Conservation (phyloP, 2,329 filamentous ascomycete species). For the Beauveria medogensis region DNA sequence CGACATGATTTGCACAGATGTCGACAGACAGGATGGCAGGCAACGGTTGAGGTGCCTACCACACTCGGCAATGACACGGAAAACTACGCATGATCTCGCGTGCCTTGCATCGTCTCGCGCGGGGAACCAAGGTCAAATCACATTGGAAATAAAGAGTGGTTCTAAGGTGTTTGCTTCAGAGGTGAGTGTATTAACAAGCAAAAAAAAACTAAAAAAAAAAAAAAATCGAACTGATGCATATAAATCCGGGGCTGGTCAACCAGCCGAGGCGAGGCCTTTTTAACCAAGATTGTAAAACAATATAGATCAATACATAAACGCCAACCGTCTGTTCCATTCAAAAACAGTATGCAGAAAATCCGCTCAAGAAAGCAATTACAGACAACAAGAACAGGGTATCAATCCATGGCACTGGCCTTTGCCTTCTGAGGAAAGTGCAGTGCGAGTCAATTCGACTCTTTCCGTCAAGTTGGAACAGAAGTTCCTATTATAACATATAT, state of each 20-base stretch:
- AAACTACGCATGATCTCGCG: too few species aligned
- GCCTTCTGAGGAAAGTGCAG: not conserved
- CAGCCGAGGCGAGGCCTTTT: not conserved
- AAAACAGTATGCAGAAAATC: slow-evolving; percentile 7
- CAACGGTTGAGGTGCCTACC: too few species aligned
- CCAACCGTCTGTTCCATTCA: slow-evolving; percentile 4
- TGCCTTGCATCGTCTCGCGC: too few species aligned
- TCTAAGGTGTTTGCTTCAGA: not conserved
- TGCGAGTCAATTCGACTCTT: not conserved
- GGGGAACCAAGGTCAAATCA: too few species aligned
- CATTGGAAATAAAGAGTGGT: too few species aligned
- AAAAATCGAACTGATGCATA: not conserved
- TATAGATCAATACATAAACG: slow-evolving; percentile 4
- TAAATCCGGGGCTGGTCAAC: not conserved
- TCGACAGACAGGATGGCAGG: too few species aligned
- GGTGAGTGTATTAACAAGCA: slow-evolving; percentile 9
- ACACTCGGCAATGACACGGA: too few species aligned
- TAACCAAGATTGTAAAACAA: slow-evolving; percentile 1
- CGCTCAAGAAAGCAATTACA: slow-evolving; percentile 6
- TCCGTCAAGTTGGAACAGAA: not conserved
- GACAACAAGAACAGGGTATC: slow-evolving; percentile 13
- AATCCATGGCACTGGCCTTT: slow-evolving; percentile 5
- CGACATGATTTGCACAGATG: too few species aligned
- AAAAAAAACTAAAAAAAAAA: not conserved
- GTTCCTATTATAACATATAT: slow-evolving; percentile 3